Conservation (phyloP, 805 yeast species). For the Metschnikowia similis region DNA sequence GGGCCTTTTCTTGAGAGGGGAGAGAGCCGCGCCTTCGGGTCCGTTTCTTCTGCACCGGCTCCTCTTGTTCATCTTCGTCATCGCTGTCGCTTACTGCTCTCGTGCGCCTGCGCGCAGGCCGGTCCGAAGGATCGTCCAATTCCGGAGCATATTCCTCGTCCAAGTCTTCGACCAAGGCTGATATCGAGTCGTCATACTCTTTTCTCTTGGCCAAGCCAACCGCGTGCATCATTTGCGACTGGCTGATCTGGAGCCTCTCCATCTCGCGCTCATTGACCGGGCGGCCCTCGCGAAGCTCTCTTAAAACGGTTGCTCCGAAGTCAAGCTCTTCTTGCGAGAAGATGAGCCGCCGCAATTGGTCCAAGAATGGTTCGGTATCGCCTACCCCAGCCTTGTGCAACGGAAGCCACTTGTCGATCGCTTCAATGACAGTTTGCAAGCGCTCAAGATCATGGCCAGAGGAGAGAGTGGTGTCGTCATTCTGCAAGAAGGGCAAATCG, state of each 20-base stretch:
- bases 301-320: constrained; percentile 12
- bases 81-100: not conserved
- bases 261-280: constrained; percentile 9
- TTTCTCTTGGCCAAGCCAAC: constrained; percentile 18
- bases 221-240: constrained; percentile 5
- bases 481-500: constrained; percentile 36
- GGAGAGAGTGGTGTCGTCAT: constrained; percentile 39
- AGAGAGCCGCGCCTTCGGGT: constrained; percentile 3
- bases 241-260: not conserved
- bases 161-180: constrained; percentile 13
- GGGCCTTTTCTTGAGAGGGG: constrained; percentile 2
- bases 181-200: constrained; percentile 14
- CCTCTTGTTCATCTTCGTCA: constrained; percentile 3
- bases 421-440: constrained; percentile 31
- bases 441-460: constrained; percentile 23
- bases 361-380: constrained; percentile 19
- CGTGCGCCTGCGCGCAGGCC: not conserved
- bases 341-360: constrained; percentile 11
- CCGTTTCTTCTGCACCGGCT: constrained; percentile 1
- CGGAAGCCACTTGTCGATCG: constrained; percentile 40
- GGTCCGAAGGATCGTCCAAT: not conserved
- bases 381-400: constrained; percentile 15
- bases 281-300: constrained; percentile 9
- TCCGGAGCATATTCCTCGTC: constrained; percentile 19
- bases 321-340: constrained; percentile 14